Conservation (phyloP, 768 basidiomycete species). For the Termitomyces titanicus region DNA sequence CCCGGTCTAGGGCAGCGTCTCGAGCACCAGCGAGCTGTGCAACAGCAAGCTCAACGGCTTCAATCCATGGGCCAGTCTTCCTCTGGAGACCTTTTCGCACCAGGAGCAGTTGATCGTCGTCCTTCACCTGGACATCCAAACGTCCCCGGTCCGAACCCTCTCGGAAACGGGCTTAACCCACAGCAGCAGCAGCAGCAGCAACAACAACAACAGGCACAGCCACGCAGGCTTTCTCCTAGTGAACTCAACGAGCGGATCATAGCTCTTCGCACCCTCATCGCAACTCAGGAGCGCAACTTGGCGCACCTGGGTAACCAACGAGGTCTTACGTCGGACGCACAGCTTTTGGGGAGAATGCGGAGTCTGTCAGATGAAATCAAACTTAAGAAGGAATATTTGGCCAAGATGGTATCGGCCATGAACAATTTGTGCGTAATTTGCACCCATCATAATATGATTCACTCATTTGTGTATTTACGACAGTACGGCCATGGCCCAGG, state of each 20-base stretch:
- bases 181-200: slow-evolving; percentile 12
- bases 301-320: slow-evolving; percentile 4
- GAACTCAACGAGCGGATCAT: slow-evolving; percentile 16
- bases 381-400: slow-evolving; percentile 35
- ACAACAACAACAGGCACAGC: slow-evolving; percentile 2
- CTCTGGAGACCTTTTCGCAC: slow-evolving; percentile 45
- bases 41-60: slow-evolving; percentile 21
- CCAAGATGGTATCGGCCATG: slow-evolving; percentile 30
- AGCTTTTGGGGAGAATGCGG: slow-evolving; percentile 19
- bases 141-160: slow-evolving; percentile 19
- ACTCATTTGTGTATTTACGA: neutral
- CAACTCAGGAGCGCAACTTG: slow-evolving; percentile 9
- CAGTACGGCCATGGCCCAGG: slow-evolving; percentile 14
- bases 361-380: slow-evolving; percentile 22
- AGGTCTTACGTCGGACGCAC: slow-evolving; percentile 15
- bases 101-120: slow-evolving; percentile 43
- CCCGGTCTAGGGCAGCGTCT: slow-evolving; percentile 24
- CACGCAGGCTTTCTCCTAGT: slow-evolving; percentile 1
- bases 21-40: slow-evolving; percentile 23
- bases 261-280: slow-evolving; percentile 4
- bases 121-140: slow-evolving; percentile 44
- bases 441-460: neutral
- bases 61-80: slow-evolving; percentile 35
- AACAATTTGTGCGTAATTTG: slow-evolving; percentile 32
- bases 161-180: slow-evolving; percentile 4